Conservation (phyloP, 192 early-diverging fungal genomes). For the Podila horticola region DNA sequence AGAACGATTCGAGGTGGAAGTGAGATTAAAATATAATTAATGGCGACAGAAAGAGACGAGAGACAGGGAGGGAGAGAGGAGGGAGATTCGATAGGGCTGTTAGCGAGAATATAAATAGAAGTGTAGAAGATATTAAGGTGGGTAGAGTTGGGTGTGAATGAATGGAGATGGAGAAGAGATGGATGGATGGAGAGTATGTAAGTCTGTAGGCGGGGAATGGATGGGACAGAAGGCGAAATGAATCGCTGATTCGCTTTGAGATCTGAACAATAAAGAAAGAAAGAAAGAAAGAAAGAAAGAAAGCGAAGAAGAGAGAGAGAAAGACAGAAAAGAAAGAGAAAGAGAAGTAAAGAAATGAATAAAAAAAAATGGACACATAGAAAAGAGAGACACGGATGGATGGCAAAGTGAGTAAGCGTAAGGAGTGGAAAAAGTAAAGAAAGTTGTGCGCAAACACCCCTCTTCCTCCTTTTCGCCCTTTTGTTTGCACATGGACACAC, state of each 20-base stretch:
- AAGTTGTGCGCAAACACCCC: neutral
- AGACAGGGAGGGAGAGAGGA: neutral
- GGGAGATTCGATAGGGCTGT: conserved; percentile 1
- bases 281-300: neutral
- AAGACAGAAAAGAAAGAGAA: neutral
- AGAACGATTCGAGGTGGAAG: no score
- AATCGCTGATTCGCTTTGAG: neutral
- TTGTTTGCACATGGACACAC: neutral
- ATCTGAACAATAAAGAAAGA: neutral
- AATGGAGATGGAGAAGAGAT: neutral
- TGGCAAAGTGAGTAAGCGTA: neutral
- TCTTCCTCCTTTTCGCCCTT: neutral
- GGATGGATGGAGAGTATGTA: neutral
- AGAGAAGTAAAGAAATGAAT: no score
- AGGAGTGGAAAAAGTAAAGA: neutral
- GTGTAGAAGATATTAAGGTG: neutral
- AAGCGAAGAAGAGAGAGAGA: neutral
- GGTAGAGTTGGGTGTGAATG: neutral
- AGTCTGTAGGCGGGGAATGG: no score
- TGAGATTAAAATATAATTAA: no score
- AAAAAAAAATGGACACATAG: no score
- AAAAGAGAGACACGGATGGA: neutral
- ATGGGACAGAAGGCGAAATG: neutral
- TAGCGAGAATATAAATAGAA: neutral
- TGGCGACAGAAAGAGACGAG: neutral